Evolutionary conservation across 371 early-diverging fungal genomes (phyloP).

Genomic region (Mucor saturninus): DNA sequence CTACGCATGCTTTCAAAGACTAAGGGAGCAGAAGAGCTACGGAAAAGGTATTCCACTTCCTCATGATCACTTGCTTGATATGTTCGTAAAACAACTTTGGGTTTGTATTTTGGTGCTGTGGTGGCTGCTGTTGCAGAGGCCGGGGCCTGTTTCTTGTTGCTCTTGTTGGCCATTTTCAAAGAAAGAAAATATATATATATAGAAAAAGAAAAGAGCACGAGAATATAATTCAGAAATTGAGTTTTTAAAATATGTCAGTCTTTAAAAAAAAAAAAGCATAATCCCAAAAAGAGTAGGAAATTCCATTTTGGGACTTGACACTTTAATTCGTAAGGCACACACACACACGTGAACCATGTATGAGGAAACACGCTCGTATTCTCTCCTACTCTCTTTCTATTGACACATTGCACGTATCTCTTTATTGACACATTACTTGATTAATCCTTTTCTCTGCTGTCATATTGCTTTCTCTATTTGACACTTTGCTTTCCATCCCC

Average conservation of each 20-base stretch:
- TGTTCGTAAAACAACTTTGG: conserved; percentile 42
- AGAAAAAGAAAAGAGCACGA: background rate
- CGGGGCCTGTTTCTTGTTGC: background rate
- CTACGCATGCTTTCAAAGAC: conserved; percentile 49
- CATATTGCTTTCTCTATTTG: too few relatives aligned
- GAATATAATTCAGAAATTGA: too few relatives aligned
- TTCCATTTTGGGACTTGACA: background rate
- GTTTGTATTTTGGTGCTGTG: conserved; percentile 12
- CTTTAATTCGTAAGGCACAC: background rate
- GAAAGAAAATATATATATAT: background rate
- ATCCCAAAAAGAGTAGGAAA: conserved; percentile 4
- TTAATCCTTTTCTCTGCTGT: too few relatives aligned
- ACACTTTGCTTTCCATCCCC: too few relatives aligned
- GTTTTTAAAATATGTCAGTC: background rate
- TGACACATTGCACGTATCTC: too few relatives aligned
- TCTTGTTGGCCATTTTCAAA: background rate
- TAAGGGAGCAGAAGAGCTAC: conserved; percentile 35
- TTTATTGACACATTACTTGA: too few relatives aligned
- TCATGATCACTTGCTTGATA: conserved; percentile 37
- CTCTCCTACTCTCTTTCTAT: background rate
- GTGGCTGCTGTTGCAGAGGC: background rate
- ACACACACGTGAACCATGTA: background rate
- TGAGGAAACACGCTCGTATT: background rate
- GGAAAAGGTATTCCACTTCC: conserved; percentile 34
- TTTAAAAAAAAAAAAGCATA: background rate